phyloP scores from a whole-genome alignment of 2,329 filamentous ascomycete genomes.

The Penicillium rolfsii region DNA sequence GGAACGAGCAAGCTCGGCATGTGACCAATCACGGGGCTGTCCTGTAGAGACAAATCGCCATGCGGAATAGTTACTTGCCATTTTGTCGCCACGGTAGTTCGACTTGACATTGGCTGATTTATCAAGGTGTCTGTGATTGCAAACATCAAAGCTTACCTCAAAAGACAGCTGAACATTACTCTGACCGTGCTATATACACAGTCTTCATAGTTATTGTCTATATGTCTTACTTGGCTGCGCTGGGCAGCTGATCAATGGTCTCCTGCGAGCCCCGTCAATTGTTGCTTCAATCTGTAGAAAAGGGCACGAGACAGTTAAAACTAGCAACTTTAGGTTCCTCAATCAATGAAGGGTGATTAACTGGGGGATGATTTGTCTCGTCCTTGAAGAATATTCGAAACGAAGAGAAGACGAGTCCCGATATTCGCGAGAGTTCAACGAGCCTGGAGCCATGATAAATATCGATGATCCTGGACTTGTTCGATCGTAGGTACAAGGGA shows the following conservation, averaged over 20 bases:
- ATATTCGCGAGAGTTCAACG: too few relatives aligned
- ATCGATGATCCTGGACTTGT: not conserved
- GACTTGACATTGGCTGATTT: too few relatives aligned
- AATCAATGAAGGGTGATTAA: too few relatives aligned
- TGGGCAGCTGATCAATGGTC: too few relatives aligned
- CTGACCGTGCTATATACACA: not conserved
- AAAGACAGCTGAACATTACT: not conserved
- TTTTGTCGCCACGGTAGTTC: not conserved
- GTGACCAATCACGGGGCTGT: constrained; percentile 16
- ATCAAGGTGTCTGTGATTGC: too few relatives aligned
- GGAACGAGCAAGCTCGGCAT: constrained; percentile 19
- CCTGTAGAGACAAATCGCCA: not conserved
- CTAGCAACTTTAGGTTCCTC: too few relatives aligned
- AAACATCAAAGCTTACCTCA: too few relatives aligned
- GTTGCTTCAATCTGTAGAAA: too few relatives aligned
- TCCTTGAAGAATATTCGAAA: not conserved
- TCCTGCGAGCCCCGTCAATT: too few relatives aligned
- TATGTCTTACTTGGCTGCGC: too few relatives aligned
- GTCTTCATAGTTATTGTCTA: not conserved
- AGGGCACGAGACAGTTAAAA: too few relatives aligned
- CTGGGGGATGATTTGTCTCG: too few relatives aligned
- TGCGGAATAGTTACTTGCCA: not conserved
- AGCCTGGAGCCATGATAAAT: not conserved
- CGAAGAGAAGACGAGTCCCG: not conserved
- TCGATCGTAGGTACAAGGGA: not conserved